phyloP scores from a whole-genome alignment of 1,284 basidiomycete species.

The Sutorius eximius region DNA sequence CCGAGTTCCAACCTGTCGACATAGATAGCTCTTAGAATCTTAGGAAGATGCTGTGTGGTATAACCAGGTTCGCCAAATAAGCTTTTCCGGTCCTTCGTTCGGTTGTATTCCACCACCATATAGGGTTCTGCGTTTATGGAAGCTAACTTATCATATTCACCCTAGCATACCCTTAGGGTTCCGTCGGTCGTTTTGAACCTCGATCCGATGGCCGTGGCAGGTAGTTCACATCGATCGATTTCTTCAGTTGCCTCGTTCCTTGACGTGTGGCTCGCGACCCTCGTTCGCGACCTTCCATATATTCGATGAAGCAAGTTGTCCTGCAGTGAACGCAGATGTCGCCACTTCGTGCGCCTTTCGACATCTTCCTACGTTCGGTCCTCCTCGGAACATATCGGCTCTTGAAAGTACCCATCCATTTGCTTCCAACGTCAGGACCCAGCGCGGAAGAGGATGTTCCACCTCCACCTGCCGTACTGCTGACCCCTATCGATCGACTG shows the following conservation, averaged over 20 bases:
- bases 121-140: background rate
- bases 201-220: background rate
- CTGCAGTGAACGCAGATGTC: background rate
- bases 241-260: background rate
- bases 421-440: background rate
- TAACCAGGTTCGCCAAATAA: background rate
- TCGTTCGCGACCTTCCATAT: background rate
- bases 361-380: background rate
- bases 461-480: background rate
- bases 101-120: background rate
- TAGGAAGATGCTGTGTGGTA: background rate
- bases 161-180: background rate
- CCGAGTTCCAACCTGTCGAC: background rate
- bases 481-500: constrained; percentile 1
- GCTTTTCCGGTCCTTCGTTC: background rate
- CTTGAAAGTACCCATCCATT: background rate
- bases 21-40: constrained; percentile 6
- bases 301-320: background rate
- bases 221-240: background rate
- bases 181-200: background rate
- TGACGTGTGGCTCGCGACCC: background rate
- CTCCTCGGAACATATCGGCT: background rate
- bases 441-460: background rate
- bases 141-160: background rate
- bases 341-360: background rate